A percentile compares a stretch with the other conserved stretches of the same genome.
phyloP scores from a whole-genome alignment of 139 green algal genomes.

The Coccomyxa sp. region DNA sequence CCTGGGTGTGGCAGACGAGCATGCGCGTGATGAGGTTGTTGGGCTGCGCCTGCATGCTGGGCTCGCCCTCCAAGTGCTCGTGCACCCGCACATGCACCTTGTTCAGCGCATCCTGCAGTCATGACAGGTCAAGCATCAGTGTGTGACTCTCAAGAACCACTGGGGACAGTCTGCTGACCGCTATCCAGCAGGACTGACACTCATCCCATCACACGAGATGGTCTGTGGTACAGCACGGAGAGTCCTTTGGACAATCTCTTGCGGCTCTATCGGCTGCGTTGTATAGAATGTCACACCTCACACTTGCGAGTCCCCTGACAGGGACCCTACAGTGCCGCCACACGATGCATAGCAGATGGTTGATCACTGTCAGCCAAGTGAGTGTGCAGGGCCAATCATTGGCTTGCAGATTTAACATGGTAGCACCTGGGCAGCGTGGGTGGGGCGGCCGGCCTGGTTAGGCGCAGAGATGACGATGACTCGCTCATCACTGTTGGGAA shows the following conservation, averaged over 20 bases:
- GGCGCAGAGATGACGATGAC: constrained; percentile 14
- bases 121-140: background rate
- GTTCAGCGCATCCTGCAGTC: constrained; percentile 10
- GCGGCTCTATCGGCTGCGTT: background rate
- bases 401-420: background rate
- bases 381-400: background rate
- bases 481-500: constrained; percentile 16
- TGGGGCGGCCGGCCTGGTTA: background rate
- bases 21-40: background rate
- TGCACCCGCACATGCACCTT: constrained; percentile 10
- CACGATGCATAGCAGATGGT: background rate
- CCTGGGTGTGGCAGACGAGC: constrained; percentile 20
- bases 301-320: background rate
- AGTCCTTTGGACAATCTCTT: background rate
- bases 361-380: background rate
- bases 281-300: background rate
- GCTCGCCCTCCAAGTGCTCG: background rate
- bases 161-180: background rate
- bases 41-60: background rate
- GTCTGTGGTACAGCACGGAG: background rate
- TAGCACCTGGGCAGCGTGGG: constrained; percentile 2
- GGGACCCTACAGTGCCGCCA: background rate
- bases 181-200: background rate
- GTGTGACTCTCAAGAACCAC: background rate
- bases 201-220: background rate